These are phyloP conservation scores for Chalaropsis thielavioides DNA, from an alignment of 2,329 filamentous ascomycete genomes.

Conservation along the genomic window DNA sequence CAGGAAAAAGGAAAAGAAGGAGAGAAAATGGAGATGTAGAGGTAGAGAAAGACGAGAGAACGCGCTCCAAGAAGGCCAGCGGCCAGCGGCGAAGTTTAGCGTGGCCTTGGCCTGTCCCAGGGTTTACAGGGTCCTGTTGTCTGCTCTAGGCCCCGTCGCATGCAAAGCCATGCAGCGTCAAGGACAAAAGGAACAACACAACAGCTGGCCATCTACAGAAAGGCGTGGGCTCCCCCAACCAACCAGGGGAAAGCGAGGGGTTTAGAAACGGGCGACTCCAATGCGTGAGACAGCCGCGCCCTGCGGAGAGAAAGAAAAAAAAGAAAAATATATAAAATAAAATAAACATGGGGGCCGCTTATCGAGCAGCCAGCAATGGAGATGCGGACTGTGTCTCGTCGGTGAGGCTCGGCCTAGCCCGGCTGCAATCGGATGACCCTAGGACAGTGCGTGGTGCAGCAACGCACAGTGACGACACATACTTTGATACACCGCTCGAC, in stretches of 20 bases:
- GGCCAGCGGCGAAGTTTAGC: not conserved
- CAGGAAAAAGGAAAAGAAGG: not conserved
- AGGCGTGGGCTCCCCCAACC: not conserved
- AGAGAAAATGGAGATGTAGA: not conserved
- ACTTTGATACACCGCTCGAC: too few relatives aligned
- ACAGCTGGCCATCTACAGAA: not conserved
- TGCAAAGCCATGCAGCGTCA: not conserved
- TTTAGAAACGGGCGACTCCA: not conserved
- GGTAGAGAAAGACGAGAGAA: too few relatives aligned
- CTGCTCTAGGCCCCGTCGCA: not conserved
- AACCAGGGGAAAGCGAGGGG: not conserved
- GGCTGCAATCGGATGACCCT: not conserved
- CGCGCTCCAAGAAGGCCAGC: not conserved
- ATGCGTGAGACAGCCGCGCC: not conserved
- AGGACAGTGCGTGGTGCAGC: not conserved
- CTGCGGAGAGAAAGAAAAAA: not conserved
- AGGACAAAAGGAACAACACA: not conserved
- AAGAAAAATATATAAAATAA: not conserved
- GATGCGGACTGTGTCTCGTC: not conserved
- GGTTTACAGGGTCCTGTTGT: not conserved
- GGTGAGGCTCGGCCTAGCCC: not conserved
- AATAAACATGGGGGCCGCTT: not conserved
- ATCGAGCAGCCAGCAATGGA: not conserved
- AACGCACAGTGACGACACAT: not conserved
- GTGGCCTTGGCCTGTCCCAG: not conserved